These are phyloP conservation scores for Hygrophoropsis aurantiaca DNA, from an alignment of 768 basidiomycete genomes.

Conservation along the genomic window DNA sequence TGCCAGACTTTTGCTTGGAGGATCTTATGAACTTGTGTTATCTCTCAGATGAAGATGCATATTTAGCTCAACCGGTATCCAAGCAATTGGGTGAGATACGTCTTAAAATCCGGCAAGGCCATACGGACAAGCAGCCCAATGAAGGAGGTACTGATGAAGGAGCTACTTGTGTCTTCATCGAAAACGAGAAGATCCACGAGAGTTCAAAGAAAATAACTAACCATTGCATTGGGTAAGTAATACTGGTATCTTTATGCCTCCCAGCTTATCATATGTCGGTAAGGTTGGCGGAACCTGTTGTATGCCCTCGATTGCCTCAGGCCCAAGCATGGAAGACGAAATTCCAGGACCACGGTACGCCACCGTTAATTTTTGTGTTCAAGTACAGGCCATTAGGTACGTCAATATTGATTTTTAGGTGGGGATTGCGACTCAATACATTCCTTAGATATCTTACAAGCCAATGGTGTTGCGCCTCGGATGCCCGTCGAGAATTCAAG, in stretches of 20 bases:
- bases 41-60: constrained; percentile 19
- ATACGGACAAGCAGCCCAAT: too few species aligned
- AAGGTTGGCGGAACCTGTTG: constrained; percentile 12
- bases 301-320: accelerated
- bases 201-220: constrained; percentile 18
- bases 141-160: accelerated
- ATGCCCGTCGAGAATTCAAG: background rate
- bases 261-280: background rate
- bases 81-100: constrained; percentile 16
- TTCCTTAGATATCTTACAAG: constrained; percentile 14
- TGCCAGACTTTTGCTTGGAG: background rate
- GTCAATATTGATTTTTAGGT: background rate
- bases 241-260: background rate
- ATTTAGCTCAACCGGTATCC: constrained; percentile 6
- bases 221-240: constrained; percentile 17
- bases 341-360: background rate
- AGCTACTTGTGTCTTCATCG: too few species aligned
- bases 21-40: too few species aligned
- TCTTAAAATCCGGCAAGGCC: constrained; percentile 7
- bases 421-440: background rate
- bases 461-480: constrained; percentile 14
- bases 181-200: constrained; percentile 16
- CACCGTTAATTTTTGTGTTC: constrained; percentile 15
- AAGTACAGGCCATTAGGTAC: constrained; percentile 16
- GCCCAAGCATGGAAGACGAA: too few species aligned